Conservation (phyloP, 495 filamentous ascomycete genomes). For the Xylaria cubensis region DNA sequence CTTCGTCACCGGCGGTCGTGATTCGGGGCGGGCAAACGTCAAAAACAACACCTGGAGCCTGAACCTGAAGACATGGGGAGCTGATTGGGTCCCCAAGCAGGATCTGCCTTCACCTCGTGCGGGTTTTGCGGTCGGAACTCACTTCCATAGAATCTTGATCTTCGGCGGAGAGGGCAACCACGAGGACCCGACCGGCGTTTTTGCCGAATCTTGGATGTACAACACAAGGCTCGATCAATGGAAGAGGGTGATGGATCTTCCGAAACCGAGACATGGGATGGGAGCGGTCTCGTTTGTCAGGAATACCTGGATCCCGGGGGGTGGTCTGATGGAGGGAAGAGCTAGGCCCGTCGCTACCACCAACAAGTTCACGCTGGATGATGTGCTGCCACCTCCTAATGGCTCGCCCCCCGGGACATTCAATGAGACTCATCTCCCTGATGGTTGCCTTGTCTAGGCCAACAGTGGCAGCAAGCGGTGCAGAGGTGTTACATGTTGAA, state of each 20-base stretch:
- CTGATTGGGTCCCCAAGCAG: slow-evolving; percentile 36
- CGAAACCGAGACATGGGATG: not conserved
- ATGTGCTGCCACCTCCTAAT: not conserved
- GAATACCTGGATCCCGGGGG: not conserved
- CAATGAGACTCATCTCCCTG: not conserved
- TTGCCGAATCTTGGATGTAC: not conserved
- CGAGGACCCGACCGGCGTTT: not conserved
- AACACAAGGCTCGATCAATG: not conserved
- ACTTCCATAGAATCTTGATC: slow-evolving; percentile 43
- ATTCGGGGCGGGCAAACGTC: slow-evolving; percentile 36
- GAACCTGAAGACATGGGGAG: slow-evolving; percentile 34
- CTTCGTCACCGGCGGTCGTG: slow-evolving; percentile 49
- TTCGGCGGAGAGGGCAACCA: slow-evolving; percentile 54
- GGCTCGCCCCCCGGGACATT: too few species aligned
- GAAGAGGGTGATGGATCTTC: not conserved
- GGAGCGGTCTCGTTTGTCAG: not conserved
- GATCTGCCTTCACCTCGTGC: slow-evolving; percentile 45
- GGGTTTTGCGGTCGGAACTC: slow-evolving; percentile 41
- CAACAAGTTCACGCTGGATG: not conserved
- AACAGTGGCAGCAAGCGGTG: too few species aligned
- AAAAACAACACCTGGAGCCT: slow-evolving; percentile 46
- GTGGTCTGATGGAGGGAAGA: not conserved
- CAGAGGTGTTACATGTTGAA: too few species aligned
- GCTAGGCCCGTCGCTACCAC: not conserved
- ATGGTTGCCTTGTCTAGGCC: not conserved